A percentile compares a stretch with the other conserved stretches of the same genome.
Conservation (phyloP, 2,329 filamentous ascomycete genomes). For the Diaporthe australafricana region DNA sequence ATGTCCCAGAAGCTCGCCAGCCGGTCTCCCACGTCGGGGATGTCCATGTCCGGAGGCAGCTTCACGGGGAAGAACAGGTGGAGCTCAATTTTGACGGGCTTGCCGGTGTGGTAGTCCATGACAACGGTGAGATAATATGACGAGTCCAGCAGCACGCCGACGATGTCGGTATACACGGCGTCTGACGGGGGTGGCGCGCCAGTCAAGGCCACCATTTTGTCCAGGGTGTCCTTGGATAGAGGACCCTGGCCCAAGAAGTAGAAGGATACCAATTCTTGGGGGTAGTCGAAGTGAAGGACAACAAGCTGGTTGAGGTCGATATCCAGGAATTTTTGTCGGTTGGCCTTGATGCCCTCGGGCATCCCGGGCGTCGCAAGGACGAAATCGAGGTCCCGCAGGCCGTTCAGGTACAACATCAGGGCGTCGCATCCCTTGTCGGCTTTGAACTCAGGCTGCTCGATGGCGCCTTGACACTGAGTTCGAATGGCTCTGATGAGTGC, state of each 20-base stretch:
- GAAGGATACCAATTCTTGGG: constrained; percentile 9
- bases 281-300: constrained; percentile 30
- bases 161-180: constrained; percentile 17
- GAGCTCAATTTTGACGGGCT: constrained; percentile 32
- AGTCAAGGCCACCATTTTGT: constrained; percentile 27
- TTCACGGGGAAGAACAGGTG: constrained; percentile 37
- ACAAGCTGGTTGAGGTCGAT: constrained; percentile 18
- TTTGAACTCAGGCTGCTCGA: constrained; percentile 36
- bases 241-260: constrained; percentile 36
- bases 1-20: constrained; percentile 34
- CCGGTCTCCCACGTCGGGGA: constrained; percentile 28
- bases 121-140: constrained; percentile 32
- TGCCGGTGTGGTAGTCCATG: constrained; percentile 33
- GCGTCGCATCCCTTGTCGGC: constrained; percentile 30
- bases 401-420: constrained; percentile 30
- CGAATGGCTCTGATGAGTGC: constrained; percentile 9
- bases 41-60: constrained; percentile 34
- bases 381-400: constrained; percentile 1
- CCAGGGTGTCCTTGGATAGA: constrained; percentile 27
- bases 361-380: constrained; percentile 32
- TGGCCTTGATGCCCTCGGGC: constrained; percentile 31
- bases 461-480: constrained; percentile 15
- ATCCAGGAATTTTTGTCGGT: constrained; percentile 22
- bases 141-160: constrained; percentile 33
- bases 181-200: constrained; percentile 33